Conservation (phyloP, 2,329 filamentous ascomycete genomes). For the Fusarium multiceps region DNA sequence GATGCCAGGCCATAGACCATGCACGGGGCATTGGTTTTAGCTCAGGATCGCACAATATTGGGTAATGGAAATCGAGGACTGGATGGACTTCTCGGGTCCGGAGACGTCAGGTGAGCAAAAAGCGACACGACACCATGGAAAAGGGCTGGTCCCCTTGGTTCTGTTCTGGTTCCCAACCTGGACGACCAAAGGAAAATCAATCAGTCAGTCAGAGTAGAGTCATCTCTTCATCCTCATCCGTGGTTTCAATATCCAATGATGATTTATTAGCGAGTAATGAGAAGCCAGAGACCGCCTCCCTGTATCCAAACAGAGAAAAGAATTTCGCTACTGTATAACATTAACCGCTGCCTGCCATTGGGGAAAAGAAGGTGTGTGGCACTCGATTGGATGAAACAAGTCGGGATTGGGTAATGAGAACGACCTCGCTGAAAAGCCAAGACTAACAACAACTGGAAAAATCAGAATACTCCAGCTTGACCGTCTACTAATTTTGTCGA, state of each 20-base stretch:
- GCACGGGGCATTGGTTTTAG: constrained; percentile 46
- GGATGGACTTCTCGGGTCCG: constrained; percentile 50
- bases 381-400: constrained; percentile 47
- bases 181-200: constrained; percentile 1
- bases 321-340: constrained; percentile 13
- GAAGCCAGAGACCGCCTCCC: constrained; percentile 25
- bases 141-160: constrained; percentile 19
- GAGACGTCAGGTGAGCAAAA: constrained; percentile 46
- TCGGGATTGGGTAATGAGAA: constrained; percentile 55
- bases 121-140: constrained; percentile 39
- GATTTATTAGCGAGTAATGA: constrained; percentile 33
- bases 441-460: constrained; percentile 26
- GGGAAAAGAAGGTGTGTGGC: constrained; percentile 36
- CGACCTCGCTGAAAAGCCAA: constrained; percentile 43
- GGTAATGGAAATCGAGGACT: constrained; percentile 62
- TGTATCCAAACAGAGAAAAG: constrained; percentile 33
- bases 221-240: constrained; percentile 3
- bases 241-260: constrained; percentile 25
- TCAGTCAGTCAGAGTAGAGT: constrained; percentile 3
- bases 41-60: constrained; percentile 54
- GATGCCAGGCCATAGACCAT: constrained; percentile 17
- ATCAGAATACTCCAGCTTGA: constrained; percentile 24
- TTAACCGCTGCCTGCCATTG: constrained; percentile 32
- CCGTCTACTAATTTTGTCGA: constrained; percentile 32
- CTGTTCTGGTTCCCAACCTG: neutral